Percentiles rank a stretch among this genome's conserved stretches.
phyloP scores from a whole-genome alignment of 306 rosid genomes.

The Lathyrus sativus region DNA sequence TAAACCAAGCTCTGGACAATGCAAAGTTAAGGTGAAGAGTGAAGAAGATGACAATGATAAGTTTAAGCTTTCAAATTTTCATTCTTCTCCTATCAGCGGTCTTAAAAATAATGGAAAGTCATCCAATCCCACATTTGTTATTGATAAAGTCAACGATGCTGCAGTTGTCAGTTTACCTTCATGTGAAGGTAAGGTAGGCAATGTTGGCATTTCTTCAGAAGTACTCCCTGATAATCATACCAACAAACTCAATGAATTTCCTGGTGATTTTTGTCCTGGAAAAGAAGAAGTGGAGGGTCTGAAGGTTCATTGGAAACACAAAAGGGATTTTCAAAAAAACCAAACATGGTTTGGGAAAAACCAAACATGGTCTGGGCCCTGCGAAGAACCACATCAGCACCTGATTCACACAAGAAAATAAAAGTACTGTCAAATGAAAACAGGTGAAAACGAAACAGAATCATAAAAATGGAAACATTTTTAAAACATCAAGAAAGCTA shows the following conservation, averaged over 20 bases:
- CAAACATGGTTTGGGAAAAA: no score
- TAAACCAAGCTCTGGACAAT: constrained; percentile 44
- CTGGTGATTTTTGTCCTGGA: no score
- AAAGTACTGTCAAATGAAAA: no score
- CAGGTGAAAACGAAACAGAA: no score
- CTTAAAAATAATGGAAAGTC: constrained; percentile 48
- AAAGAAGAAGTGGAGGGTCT: no score
- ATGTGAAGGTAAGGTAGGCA: constrained; percentile 53
- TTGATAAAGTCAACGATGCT: constrained; percentile 46
- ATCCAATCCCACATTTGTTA: constrained; percentile 52
- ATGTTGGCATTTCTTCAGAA: constrained; percentile 48
- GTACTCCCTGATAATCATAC: no score
- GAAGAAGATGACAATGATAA: constrained; percentile 57
- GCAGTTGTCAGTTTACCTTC: constrained; percentile 43
- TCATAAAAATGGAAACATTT: no score
- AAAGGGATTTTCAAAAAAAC: constrained; percentile 51
- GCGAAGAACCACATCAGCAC: constrained; percentile 63
- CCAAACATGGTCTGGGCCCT: constrained; percentile 52
- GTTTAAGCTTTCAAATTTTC: no score
- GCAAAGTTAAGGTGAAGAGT: constrained; percentile 49
- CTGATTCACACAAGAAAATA: no score
- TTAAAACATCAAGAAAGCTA: no score
- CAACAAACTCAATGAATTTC: no score
- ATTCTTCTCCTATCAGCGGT: constrained; percentile 53
- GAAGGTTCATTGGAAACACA: no score